Evolutionary conservation across 2,329 filamentous ascomycete genomes (phyloP).

Genomic region (Scedosporium apiospermum): DNA sequence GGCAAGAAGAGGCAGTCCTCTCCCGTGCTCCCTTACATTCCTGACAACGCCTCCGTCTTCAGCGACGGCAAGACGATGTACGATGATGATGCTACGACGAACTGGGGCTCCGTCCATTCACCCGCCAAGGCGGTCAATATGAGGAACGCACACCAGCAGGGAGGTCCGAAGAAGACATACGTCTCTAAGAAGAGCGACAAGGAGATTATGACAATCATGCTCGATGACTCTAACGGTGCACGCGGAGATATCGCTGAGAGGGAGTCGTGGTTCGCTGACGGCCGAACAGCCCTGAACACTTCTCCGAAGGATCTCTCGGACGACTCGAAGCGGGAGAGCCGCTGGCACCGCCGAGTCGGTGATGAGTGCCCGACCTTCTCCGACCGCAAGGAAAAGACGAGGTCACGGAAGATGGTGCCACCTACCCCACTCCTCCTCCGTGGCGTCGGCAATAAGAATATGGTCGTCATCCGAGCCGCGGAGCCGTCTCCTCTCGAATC

Average conservation of each 20-base stretch:
- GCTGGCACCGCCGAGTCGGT: conserved; percentile 49
- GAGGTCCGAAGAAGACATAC: conserved; percentile 24
- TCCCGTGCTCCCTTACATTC: conserved; percentile 31
- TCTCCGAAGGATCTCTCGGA: conserved; percentile 9
- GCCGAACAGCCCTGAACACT: conserved; percentile 8
- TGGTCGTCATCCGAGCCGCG: conserved; percentile 33
- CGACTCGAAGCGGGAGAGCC: conserved; percentile 12
- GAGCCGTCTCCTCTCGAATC: conserved; percentile 45
- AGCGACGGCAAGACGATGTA: conserved; percentile 24
- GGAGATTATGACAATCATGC: conserved; percentile 33
- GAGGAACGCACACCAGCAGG: not conserved
- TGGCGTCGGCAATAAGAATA: conserved; percentile 28
- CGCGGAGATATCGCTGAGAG: conserved; percentile 9
- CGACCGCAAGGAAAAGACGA: conserved; percentile 32
- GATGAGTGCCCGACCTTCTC: conserved; percentile 52
- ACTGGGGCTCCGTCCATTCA: conserved; percentile 43
- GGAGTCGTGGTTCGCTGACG: conserved; percentile 19
- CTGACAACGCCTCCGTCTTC: conserved; percentile 22
- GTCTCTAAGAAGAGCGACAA: conserved; percentile 23
- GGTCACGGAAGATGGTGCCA: conserved; percentile 42
- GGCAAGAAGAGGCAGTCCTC: conserved; percentile 37
- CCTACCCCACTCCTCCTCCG: conserved; percentile 44
- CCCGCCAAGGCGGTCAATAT: conserved; percentile 35
- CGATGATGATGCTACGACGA: conserved; percentile 34
- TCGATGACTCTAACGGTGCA: conserved; percentile 21